Percentiles rank a stretch among this genome's conserved stretches.
Conservation (phyloP, 257 asterid genomes). For the Solanum neorickii region DNA sequence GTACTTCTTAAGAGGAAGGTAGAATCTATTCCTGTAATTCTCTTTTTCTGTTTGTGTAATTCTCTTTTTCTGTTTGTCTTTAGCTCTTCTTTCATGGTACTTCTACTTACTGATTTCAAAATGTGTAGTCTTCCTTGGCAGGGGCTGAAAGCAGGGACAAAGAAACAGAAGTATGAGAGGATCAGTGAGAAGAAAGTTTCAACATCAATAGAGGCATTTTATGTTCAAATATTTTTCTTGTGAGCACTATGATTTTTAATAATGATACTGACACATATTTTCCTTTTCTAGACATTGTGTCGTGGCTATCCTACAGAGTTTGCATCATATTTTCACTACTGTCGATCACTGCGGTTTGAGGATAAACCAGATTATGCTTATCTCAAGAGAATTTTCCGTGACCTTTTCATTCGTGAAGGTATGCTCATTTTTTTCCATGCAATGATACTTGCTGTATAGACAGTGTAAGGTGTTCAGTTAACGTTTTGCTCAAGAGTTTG, state of each 20-base stretch:
- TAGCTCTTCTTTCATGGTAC: neutral
- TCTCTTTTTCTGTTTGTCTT: neutral
- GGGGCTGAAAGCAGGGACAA: conserved; percentile 90
- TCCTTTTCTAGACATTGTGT: conserved; percentile 44
- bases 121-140: conserved; percentile 84
- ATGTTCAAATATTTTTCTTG: neutral
- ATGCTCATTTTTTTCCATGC: neutral
- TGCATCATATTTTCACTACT: conserved; percentile 81
- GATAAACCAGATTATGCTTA: conserved; percentile 79
- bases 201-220: conserved; percentile 75
- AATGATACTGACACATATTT: conserved; percentile 2
- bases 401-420: conserved; percentile 89
- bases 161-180: conserved; percentile 84
- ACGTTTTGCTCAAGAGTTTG: neutral
- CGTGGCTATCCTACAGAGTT: conserved; percentile 78
- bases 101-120: conserved; percentile 15
- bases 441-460: neutral
- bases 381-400: conserved; percentile 71
- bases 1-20: conserved; percentile 95
- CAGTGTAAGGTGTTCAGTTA: neutral
- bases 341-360: conserved; percentile 76
- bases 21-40: neutral
- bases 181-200: conserved; percentile 84
- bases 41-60: neutral
- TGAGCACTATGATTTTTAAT: neutral